Evolutionary conservation across 495 filamentous ascomycete species (phyloP), one percentile per base, ranked within the genome.

Genomic region (Talaromyces adpressus): DNA sequence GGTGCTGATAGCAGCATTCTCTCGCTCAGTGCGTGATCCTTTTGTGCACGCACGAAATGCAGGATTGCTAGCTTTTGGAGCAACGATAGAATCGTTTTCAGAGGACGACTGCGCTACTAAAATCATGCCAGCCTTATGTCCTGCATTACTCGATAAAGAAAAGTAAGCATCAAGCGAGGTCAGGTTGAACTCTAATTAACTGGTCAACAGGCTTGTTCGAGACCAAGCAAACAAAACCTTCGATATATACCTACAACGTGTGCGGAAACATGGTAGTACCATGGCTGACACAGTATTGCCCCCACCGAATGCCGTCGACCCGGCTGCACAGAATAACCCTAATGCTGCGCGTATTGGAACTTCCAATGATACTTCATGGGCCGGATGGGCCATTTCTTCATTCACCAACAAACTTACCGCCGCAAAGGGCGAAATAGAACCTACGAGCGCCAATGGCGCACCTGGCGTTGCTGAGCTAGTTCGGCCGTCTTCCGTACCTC

Each of bases 341-440:
- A 66, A 77, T 18, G 73, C 83, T 5, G 76, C 81, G 4, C 84
- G 90, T 22, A 93, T 95, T 78, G 88, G 87, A 62, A 94, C 90
- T 1, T 87, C 89, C 11, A 85, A 80, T 61, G 85, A 89, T 62
- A 85, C 86, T 14, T 84, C 87, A 3, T 97, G 93, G 95, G 86
- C 93, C 5, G 94, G 95, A 49, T 98, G 94, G 94, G 94, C 94
- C 0, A 96, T 98, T 53, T 97, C 94, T 2, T 96, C 91, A n/a
- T 97, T 98, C 74, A 97, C 94, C 4, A 97, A 97, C 73, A 97
- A 95, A 69, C 71, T 98, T 29, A 85, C 89, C 12, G 73, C 91
- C 3, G 91, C 91, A 2, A 88, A 86, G 29, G 94, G 94, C 18
- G 89, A 96, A 53, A 97, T 98, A 54, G 82, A 92, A 66, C 69